Evolutionary conservation across 73 alveolate genomes (phyloP), one percentile per base, ranked within the genome.

Genomic region (Halteria grandinella): DNA sequence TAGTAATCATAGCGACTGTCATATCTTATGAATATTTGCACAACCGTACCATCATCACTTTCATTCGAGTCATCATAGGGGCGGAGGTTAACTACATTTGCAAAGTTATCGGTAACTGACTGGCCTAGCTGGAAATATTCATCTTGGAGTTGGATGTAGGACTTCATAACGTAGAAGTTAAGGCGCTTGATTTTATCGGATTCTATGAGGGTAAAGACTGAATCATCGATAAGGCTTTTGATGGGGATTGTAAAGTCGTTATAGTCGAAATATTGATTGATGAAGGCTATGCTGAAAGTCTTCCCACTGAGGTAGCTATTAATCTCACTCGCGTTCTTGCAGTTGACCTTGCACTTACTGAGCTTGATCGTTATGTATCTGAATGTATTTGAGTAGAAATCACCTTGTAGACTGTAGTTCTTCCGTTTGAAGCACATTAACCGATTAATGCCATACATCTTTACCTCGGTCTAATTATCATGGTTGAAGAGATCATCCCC

Each of bases 211-310:
- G 34, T 17, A 34, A 58, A 58, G 11, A 58, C 14, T 11, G 52
- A 34, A n/a, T 27, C 55, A 34, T 58, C 75, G 6, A 58, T 34
- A 31, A 31, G 34, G 10, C 55, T 32, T 43, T 58, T 31, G 5
- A 58, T 58, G 8, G 5, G 12, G 18, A 32, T 27, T 21, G 69
- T 53, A n/a, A n/a, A n/a, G n/a, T n/a, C n/a, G n/a, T n/a, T n/a
- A 25, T 44, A 66, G 32, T 66, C 80, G 11, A 66, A 57, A 47
- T 44, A 66, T 18, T 54, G 43, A 21, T 66, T 66, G 8, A 51
- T 45, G 47, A 45, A 66, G 6, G 80, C 80, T 15, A 66, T 29
- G 25, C 32, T 66, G 18, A 66, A 45, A 7, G 23, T 66, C 55
- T 21, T 33, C 43, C 47, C 52, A 4, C 47, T 2, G 31, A 51